phyloP scores from a whole-genome alignment of 805 yeast genomes.

The Starmerella roubikii region DNA sequence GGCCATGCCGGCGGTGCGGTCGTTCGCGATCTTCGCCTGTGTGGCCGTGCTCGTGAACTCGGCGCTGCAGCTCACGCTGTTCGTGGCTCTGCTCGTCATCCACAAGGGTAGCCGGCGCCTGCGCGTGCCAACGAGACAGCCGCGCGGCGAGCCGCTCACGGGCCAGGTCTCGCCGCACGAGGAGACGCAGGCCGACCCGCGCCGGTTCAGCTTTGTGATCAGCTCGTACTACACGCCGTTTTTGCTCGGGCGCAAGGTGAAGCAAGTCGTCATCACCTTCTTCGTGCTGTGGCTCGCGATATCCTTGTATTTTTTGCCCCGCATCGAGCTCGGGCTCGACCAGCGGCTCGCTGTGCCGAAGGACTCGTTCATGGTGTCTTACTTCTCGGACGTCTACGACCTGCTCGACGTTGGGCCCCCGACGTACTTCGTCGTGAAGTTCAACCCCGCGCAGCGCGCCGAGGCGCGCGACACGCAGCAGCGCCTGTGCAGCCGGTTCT shows the following conservation, averaged over 20 bases:
- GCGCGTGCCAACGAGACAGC: not conserved
- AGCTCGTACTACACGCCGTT: constrained; percentile 42
- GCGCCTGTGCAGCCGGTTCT: constrained; percentile 71
- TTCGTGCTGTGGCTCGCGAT: constrained; percentile 55
- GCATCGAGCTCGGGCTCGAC: constrained; percentile 65
- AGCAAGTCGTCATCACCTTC: constrained; percentile 36
- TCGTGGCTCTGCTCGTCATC: constrained; percentile 43
- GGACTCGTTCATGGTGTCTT: constrained; percentile 67
- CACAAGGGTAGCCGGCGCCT: not conserved
- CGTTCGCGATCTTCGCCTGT: constrained; percentile 84
- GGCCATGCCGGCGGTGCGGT: constrained; percentile 90
- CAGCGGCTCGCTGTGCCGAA: constrained; percentile 79
- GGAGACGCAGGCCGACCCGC: constrained; percentile 7
- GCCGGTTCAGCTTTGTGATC: constrained; percentile 29
- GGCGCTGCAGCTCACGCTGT: constrained; percentile 64
- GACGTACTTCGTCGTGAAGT: constrained; percentile 57
- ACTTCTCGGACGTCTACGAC: constrained; percentile 60
- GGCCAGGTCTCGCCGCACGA: not conserved
- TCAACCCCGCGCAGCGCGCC: constrained; percentile 35
- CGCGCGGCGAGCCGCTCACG: not conserved
- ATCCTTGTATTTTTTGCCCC: constrained; percentile 57
- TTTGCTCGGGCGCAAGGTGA: constrained; percentile 36
- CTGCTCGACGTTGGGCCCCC: constrained; percentile 87
- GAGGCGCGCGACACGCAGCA: constrained; percentile 53
- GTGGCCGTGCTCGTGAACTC: constrained; percentile 72